Base-by-base conservation (phyloP, 1,284 basidiomycete species). In the Cryptococcus neoformans region DNA sequence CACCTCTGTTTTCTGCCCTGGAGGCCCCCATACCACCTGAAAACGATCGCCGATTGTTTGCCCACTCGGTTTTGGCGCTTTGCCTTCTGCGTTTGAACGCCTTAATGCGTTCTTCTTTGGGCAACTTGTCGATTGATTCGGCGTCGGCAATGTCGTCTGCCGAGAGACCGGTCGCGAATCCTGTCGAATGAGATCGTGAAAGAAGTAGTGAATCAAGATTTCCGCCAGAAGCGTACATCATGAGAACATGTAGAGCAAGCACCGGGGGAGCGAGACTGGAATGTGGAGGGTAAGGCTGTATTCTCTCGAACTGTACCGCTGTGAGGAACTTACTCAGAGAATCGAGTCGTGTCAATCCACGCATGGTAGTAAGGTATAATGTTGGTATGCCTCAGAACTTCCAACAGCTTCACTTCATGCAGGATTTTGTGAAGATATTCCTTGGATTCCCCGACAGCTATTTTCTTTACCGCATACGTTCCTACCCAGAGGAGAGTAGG, bases 351-450 rank as follows among this genome's bases (percentile, higher is more conserved):
- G 72, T 97, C 93, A 16, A 97, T 84, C 93, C 93, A 97, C 0
- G 92, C 86, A 67, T 96, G 93, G 74, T 96, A 93, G 70, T 96
- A 96, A 14, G 90, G 91, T 60, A 96, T 85, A 64, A 97, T 92
- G 64, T 96, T 95, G 3, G 87, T 88, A 78, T 97, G 93, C 53
- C 87, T 85, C 4, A 97, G 79, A n/a, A 83, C 81, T 71, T 96
- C 92, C 52, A 96, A 80, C 5, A 94, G 80, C 49, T 89, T 86
- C 44, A 92, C 87, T 80, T 94, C 92, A 51, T 85, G 83, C 37
- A 95, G 79, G 54, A 90, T 92, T 51, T 85, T 85, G 44, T 91
- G 77, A 3, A 94, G 81, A 78, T 95, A 94, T 0, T 85, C 80
- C 64, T 90, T 87, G 0, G 89, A 92, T 65, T 90, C 85, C 38